Conservation (phyloP, 192 early-diverging fungal species). For the Diversispora eburnea region DNA sequence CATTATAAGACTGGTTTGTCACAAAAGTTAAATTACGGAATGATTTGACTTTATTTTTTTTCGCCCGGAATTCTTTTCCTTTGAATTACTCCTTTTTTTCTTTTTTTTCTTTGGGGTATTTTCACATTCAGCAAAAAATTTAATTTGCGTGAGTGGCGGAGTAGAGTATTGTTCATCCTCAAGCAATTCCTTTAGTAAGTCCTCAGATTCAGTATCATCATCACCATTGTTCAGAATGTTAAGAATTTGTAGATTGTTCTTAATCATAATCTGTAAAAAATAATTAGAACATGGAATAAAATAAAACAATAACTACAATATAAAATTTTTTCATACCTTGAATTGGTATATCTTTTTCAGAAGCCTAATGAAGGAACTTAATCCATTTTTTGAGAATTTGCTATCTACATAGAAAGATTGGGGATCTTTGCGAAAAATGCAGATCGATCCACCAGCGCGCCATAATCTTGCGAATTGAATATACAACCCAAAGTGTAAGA, state of each 20-base stretch:
- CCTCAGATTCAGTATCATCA: background rate
- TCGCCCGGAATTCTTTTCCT: background rate
- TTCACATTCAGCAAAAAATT: slow-evolving; percentile 2
- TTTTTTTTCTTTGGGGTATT: background rate
- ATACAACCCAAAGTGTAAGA: slow-evolving; percentile 21
- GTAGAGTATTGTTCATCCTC: slow-evolving; percentile 7
- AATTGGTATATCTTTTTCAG: slow-evolving; percentile 9
- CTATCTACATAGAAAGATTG: slow-evolving; percentile 17
- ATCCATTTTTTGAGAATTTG: slow-evolving; percentile 10
- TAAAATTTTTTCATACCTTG: slow-evolving; percentile 10
- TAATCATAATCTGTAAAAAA: slow-evolving; percentile 12
- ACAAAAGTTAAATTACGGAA: slow-evolving; percentile 14
- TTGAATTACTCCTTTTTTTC: slow-evolving; percentile 6
- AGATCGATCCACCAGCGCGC: slow-evolving; percentile 25
- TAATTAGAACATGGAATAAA: background rate
- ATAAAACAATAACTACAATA: slow-evolving; percentile 5
- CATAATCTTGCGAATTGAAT: slow-evolving; percentile 22
- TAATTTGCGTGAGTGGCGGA: background rate
- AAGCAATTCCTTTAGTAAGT: background rate
- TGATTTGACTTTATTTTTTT: slow-evolving; percentile 16
- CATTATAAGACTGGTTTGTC: no score
- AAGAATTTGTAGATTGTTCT: slow-evolving; percentile 18
- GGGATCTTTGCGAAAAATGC: slow-evolving; percentile 23
- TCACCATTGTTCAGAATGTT: background rate
- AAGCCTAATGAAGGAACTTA: slow-evolving; percentile 14